These are phyloP conservation scores for Globisporangium cystogenes DNA, from an alignment of 352 stramenopile species.

Conservation along the genomic window DNA sequence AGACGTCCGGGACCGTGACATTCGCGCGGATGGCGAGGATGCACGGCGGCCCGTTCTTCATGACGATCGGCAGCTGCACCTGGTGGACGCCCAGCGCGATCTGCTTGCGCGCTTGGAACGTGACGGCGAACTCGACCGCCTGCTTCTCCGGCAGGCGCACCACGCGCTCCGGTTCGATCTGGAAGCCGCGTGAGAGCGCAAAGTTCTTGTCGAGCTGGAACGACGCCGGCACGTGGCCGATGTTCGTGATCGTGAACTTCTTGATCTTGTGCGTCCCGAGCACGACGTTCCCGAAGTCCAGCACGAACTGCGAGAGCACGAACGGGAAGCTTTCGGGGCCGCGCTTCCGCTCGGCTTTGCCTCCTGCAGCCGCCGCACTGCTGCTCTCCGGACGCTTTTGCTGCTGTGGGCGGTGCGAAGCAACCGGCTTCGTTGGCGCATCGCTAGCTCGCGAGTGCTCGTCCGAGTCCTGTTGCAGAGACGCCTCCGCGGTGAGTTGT, in stretches of 20 bases:
- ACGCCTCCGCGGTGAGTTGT: not conserved
- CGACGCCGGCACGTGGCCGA: conserved; percentile 71
- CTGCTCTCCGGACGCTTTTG: conserved; percentile 6
- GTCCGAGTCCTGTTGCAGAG: conserved; percentile 3
- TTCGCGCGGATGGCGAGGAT: conserved; percentile 83
- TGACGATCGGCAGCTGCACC: conserved; percentile 77
- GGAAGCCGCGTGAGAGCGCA: conserved; percentile 81
- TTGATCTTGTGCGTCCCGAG: conserved; percentile 88
- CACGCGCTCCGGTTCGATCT: conserved; percentile 92
- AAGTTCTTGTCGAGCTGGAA: conserved; percentile 93
- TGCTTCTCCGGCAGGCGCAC: conserved; percentile 89
- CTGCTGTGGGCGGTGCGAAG: not conserved
- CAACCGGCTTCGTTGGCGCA: not conserved
- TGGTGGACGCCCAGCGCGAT: conserved; percentile 74
- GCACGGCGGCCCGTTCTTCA: conserved; percentile 89
- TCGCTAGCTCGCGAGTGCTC: conserved; percentile 2
- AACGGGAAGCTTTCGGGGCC: conserved; percentile 52
- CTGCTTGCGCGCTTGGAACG: conserved; percentile 87
- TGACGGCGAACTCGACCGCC: conserved; percentile 86
- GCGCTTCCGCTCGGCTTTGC: conserved; percentile 22
- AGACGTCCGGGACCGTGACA: conserved; percentile 90
- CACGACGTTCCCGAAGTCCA: conserved; percentile 95
- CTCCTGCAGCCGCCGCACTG: not conserved
- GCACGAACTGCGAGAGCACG: conserved; percentile 86
- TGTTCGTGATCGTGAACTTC: conserved; percentile 92